phyloP scores from a whole-genome alignment of 345 rosid species.

The Pseudoturritis turrita region DNA sequence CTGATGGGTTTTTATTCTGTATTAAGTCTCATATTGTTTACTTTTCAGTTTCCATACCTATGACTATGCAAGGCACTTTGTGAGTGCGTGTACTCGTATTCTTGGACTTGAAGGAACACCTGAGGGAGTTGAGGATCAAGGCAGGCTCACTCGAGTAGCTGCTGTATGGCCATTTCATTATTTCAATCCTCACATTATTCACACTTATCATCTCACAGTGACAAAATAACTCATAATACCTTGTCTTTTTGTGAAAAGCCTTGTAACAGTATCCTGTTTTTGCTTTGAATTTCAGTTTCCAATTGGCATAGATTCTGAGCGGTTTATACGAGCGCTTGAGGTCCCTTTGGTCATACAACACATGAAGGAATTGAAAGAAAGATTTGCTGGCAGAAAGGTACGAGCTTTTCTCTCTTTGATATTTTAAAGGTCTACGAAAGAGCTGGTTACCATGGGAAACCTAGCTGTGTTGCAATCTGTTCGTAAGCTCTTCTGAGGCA shows the following conservation, averaged over 20 bases:
- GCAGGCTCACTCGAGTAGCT: conserved; percentile 93
- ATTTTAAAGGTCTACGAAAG: neutral
- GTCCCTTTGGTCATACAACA: conserved; percentile 58
- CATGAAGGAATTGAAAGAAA: conserved; percentile 77
- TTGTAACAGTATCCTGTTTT: neutral
- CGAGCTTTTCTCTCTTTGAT: neutral
- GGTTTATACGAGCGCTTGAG: conserved; percentile 82
- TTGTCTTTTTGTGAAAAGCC: neutral
- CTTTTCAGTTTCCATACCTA: conserved; percentile 88
- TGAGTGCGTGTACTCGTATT: conserved; percentile 98
- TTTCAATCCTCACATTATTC: conserved; percentile 9
- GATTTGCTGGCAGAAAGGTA: conserved; percentile 96
- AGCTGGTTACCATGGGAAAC: neutral
- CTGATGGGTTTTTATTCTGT: neutral
- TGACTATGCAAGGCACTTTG: conserved; percentile 98
- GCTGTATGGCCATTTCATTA: conserved; percentile 57
- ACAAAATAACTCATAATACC: neutral
- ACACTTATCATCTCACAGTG: neutral
- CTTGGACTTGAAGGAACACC: conserved; percentile 99
- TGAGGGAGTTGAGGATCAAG: conserved; percentile 98
- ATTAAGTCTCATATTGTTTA: neutral
- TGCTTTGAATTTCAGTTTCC: conserved; percentile 66
- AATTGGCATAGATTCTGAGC: conserved; percentile 91
- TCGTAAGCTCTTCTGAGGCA: conserved; percentile 1
- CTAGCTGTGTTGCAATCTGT: neutral